Base-by-base conservation (phyloP, 1,139 yeast species). In the Candida sp. region DNA sequence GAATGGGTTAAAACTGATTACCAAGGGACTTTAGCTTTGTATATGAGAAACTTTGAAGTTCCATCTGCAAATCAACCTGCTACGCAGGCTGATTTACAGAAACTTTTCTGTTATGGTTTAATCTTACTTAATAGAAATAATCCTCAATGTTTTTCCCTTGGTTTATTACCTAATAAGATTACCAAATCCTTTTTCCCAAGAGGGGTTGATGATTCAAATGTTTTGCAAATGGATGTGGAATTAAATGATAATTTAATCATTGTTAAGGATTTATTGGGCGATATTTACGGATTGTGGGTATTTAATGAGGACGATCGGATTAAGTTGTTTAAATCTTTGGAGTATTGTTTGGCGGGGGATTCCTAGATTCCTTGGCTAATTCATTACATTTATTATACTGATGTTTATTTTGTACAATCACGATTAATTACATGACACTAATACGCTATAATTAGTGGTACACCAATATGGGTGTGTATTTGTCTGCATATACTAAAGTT, bases 241-340 rank as follows among this genome's bases (percentile, higher is more conserved):
- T 73, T 84, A 49, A 87, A 86, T 54, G 95, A 85, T 50, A 86
- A 86, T 40, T 76, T 90, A 56, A 81, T 91, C 41, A 90, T 91
- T 58, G 79, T 90, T 25, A 86, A 86, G 60, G 85, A 84, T 51
- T 67, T 85, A 36, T 72, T 82, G 43, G 95, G 89, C 9, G 89
- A 84, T 40, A 87, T 90, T 44, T 90, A 81, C 60, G 97, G 98
- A 1, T 70, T 91, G 45, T 91, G 97, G 97, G 76, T 90, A 21
- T 90, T 87, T 59, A 82, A 87, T 48, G 87, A 82, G 44, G 79
- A 74, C 4, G 97, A 90, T 55, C 72, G 97, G 54, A 75, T 75
- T 40, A 77, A 79, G 52, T 70, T 87, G 38, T 77, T 70, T 54
- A 76, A 78, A 57, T 68, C 87, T 44, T 64, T 88, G 34, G 78